Base-by-base conservation (phyloP, 2,329 filamentous ascomycete genomes). In the Penicillium sp. region DNA sequence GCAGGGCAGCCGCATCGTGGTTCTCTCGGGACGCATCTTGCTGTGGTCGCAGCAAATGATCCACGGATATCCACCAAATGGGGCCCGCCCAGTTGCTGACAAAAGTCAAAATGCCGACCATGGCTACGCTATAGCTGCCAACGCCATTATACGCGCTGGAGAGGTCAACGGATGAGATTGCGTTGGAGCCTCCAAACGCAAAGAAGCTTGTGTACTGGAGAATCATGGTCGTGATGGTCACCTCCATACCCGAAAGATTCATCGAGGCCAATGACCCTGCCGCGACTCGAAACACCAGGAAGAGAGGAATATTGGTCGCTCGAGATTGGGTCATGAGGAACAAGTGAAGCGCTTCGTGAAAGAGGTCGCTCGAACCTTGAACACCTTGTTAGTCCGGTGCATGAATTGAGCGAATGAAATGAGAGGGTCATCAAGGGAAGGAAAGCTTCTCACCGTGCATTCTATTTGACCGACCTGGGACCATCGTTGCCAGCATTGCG, bases 131-230 rank as follows among this genome's bases (percentile, higher is more conserved):
- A 74, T 94, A 98, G 47, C 78, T 81, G 43, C 78, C 80, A 34
- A 98, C 78, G 53, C 93, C 93, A 61, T 98, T 98, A 72, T 98
- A 98, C 0, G 90, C 90, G 64, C 85, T 95, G 5, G 89, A 94
- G 18, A 98, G 79, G 63, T 97, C 90, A 59, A 98, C 82, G n/a
- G 87, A 91, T 9, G 90, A 95, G 57, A 98, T 95, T 36, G 93
- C 86, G 66, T 98, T 98, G 40, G 88, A 88, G 64, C 90, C 90
- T 25, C 90, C 93, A 53, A 89, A 82, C 28, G 88, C 85, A 66
- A 97, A 98, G 76, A 95, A 98, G 44, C 85, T 84, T 33, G 82
- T 76, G 70, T 90, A 84, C 57, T 94, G 85, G 36, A 95, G 74
- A 32, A 97, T 79, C 32, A 96, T 73, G 7, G 81, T 81, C 0